Base-by-base conservation (phyloP, 208 protist species). In the Wallacemonas sp. region DNA sequence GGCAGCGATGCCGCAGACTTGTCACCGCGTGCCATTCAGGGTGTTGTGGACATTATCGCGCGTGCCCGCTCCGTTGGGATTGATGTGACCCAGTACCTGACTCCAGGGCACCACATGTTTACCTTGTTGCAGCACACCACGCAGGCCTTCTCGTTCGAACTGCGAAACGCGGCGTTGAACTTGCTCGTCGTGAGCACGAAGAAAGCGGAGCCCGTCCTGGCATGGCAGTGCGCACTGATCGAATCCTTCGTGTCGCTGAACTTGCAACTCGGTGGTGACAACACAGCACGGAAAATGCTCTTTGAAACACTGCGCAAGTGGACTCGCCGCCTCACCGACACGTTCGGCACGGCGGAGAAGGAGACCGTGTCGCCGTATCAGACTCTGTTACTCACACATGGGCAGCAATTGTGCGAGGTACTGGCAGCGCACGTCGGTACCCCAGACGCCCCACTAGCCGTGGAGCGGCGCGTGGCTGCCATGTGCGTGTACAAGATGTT, bases 211-310 rank as follows among this genome's bases (percentile, higher is more conserved):
- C 73, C 70, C 12, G 79, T 93, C 26, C 47, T 73, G 21, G 14
- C 61, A 0, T 90, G 82, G 85, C 86, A 96, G 73, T 80, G 86
- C 64, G 42, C 31, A 17, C 68, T 85, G 46, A 70, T 96, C 61
- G 88, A 96, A 77, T 69, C 76, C 60, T 96, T 86, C 53, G 38
- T 93, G 11, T 69, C 78, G 8, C 69, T 86, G 15, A 91, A 96
- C 65, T 84, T 94, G 80, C 79, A 93, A 46, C 81, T 81, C 19
- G 91, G 88, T 41, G 88, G 88, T 9, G 88, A 96, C 65, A 88
- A 79, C 33, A 86, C 80, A 3, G 86, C 86, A 5, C 77, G 83
- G 45, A 84, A 86, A 22, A 68, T 67, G 39, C 67, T 96, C 24
- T 55, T 88, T 30, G 80, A 89, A 60, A 67, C 72, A 41, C 58